Evolutionary conservation across 306 rosid genomes (phyloP).

Genomic region (Castanopsis chinensis): DNA sequence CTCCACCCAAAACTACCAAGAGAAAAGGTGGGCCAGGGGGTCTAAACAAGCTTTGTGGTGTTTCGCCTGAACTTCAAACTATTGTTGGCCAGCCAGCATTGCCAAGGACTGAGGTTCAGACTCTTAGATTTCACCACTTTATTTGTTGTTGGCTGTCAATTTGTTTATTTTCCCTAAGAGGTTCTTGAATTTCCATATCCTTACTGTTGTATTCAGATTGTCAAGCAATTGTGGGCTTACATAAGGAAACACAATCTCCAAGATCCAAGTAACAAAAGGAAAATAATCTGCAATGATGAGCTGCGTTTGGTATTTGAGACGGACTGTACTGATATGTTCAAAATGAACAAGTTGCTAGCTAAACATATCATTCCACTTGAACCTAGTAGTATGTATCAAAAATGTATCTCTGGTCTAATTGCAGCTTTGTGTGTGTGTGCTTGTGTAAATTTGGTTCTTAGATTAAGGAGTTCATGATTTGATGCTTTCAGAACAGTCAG

Average conservation of each 20-base stretch:
- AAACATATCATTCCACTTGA: constrained; percentile 63
- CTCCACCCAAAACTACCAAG: constrained; percentile 57
- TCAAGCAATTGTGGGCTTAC: constrained; percentile 67
- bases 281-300: constrained; percentile 61
- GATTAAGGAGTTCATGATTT: constrained; percentile 35
- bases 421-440: neutral
- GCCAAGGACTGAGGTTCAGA: constrained; percentile 75
- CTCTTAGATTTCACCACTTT: neutral
- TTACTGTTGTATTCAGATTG: constrained; percentile 42
- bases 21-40: constrained; percentile 93
- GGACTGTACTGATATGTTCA: constrained; percentile 69
- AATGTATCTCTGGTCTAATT: neutral
- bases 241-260: constrained; percentile 56
- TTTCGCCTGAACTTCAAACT: constrained; percentile 85
- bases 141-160: neutral
- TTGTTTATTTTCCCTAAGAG: constrained; percentile 1
- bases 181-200: constrained; percentile 7
- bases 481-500: constrained; percentile 59
- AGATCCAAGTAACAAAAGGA: constrained; percentile 64
- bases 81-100: constrained; percentile 82
- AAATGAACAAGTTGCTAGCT: constrained; percentile 62
- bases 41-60: constrained; percentile 73
- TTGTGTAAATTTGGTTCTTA: neutral
- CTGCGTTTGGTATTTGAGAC: constrained; percentile 62
- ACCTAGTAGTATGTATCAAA: constrained; percentile 50